A percentile compares a stretch with the other conserved stretches of the same genome.
Conservation (phyloP, 108 stramenopile genomes). For the Aurantiochytrium sp. region DNA sequence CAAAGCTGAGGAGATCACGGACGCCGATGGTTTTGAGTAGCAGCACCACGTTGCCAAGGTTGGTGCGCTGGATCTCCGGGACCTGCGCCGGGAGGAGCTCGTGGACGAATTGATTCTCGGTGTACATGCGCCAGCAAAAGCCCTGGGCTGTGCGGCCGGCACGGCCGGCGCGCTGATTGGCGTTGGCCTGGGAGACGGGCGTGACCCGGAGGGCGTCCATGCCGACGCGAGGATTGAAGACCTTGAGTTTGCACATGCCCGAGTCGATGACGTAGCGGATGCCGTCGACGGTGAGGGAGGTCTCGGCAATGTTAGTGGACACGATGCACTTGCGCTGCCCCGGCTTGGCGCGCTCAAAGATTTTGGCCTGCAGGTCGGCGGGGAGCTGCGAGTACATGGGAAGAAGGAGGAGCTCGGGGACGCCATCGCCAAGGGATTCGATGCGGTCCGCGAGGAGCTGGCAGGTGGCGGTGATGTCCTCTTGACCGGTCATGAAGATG, state of each 20-base stretch:
- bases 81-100: conserved; percentile 88
- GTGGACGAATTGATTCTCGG: conserved; percentile 86
- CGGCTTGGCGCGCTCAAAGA: conserved; percentile 86
- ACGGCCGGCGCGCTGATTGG: conserved; percentile 91
- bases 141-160: conserved; percentile 95
- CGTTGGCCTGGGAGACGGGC: conserved; percentile 92
- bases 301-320: conserved; percentile 98
- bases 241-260: conserved; percentile 97
- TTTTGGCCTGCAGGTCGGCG: conserved; percentile 94
- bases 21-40: conserved; percentile 94
- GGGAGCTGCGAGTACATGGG: conserved; percentile 98
- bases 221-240: conserved; percentile 98
- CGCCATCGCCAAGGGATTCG: background rate
- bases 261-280: conserved; percentile 86
- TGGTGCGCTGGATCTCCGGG: conserved; percentile 98
- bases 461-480: conserved; percentile 87
- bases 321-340: conserved; percentile 94
- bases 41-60: conserved; percentile 95
- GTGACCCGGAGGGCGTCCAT: conserved; percentile 97
- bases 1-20: conserved; percentile 82
- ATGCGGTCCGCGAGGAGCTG: conserved; percentile 17
- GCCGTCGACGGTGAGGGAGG: conserved; percentile 95
- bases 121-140: conserved; percentile 92
- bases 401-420: conserved; percentile 69
- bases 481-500: conserved; percentile 99